Conservation (phyloP, 164 flowering plant genomes). For the Nelumbo lutea region DNA sequence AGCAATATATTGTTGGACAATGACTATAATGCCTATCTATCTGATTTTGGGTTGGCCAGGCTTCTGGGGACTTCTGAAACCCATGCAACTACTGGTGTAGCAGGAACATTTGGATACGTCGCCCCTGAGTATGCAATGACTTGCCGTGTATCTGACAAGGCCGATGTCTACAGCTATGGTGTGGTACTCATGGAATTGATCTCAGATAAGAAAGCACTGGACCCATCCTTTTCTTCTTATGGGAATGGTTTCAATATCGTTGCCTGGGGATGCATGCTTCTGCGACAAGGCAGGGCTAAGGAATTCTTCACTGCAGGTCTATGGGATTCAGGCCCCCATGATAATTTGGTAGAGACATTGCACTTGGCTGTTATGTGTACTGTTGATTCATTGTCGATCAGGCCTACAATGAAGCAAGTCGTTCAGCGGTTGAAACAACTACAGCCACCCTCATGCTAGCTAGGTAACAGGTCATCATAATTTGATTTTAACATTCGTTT, state of each 20-base stretch:
- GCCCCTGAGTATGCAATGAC: conserved; percentile 98
- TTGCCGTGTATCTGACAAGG: conserved; percentile 92
- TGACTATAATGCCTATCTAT: conserved; percentile 75
- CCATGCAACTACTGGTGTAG: conserved; percentile 94
- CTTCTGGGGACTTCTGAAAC: conserved; percentile 89
- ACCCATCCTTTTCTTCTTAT: conserved; percentile 77
- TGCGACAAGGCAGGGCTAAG: conserved; percentile 82
- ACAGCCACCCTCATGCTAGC: conserved; percentile 68
- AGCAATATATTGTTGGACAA: conserved; percentile 87
- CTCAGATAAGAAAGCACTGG: conserved; percentile 86
- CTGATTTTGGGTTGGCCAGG: conserved; percentile 89
- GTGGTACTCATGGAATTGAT: conserved; percentile 82
- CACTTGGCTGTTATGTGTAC: conserved; percentile 89
- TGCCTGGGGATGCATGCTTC: conserved; percentile 84
- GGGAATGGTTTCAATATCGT: conserved; percentile 95
- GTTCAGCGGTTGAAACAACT: conserved; percentile 77
- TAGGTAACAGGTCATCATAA: neutral
- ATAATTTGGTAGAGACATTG: conserved; percentile 71
- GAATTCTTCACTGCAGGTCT: conserved; percentile 77
- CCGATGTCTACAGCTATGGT: conserved; percentile 91
- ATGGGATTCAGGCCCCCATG: conserved; percentile 88
- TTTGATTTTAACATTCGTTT: conserved; percentile 26
- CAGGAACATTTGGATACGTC: conserved; percentile 92
- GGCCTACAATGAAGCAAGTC: conserved; percentile 94
- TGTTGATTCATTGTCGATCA: conserved; percentile 69